Base-by-base conservation (phyloP, 148 eudicot species). In the Selenicereus undatus region DNA sequence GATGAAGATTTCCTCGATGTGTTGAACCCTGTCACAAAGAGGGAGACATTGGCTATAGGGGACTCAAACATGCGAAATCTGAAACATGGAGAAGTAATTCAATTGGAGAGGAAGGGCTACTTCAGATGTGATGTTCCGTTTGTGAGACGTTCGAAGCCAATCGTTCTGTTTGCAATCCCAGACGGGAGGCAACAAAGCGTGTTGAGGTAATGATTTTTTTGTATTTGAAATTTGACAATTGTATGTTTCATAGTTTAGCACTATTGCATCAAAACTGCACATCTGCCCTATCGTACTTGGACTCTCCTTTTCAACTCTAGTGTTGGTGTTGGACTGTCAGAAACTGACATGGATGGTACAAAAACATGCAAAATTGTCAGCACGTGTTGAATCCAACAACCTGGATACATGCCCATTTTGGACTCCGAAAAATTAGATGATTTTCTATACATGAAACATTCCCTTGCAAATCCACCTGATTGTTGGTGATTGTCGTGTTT, bases 91-190 rank as follows among this genome's bases (percentile, higher is more conserved):
- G 97, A 96, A 50, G 78, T 93, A 32, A 81, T 96, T 80, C 98
- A 96, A 87, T 84, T 96, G 71, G 99, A 96, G 90, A 83, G 99
- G 79, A 96, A 96, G 81, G 99, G 99, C 29, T 96, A 96, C 79
- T 96, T 91, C 83, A 88, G 95, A 83, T 93, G 98, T 43, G 99
- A 96, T 85, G 91, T 85, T 70, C 93, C 99, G 13, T 90, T 86
- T 52, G 64, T 91, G 62, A 90, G 98, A 84, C 83, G 88, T 24
- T 92, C 93, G 22, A 93, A 93, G 83, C 99, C 97, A 20, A 90
- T 95, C 7, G 90, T 96, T 79, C 89, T 96, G 52, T 92, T 87
- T 85, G 90, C 98, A 12, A 93, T 96, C 76, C 98, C 98, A 56
- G 97, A 96, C 71, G 99, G 99, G 58, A 92, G 96, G 87, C 97